phyloP scores from a whole-genome alignment of 768 basidiomycete genomes.

The Boletus bicolor region DNA sequence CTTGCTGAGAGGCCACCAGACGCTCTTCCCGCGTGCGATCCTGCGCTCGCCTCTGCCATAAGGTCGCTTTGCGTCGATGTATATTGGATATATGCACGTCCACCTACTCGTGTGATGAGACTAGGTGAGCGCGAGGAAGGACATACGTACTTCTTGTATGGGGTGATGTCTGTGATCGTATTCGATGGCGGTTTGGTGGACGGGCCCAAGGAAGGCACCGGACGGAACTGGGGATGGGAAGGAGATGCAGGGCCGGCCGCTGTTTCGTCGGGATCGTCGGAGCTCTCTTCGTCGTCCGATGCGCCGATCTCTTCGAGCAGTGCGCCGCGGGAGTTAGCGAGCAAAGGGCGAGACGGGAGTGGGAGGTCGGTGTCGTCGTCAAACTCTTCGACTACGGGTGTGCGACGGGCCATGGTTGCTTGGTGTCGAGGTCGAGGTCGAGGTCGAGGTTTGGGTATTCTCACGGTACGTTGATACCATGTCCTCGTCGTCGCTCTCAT shows the following conservation, averaged over 20 bases:
- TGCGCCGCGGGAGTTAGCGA: constrained; percentile 67
- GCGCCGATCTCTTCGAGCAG: constrained; percentile 69
- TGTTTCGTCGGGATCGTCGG: constrained; percentile 30
- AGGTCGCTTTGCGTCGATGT: constrained; percentile 92
- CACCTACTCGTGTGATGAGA: constrained; percentile 52
- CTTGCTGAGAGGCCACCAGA: constrained; percentile 96
- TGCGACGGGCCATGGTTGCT: constrained; percentile 62
- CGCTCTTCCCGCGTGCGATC: constrained; percentile 68
- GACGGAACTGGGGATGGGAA: constrained; percentile 29
- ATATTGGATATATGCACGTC: constrained; percentile 96
- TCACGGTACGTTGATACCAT: constrained; percentile 24
- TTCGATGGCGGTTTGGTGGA: constrained; percentile 31
- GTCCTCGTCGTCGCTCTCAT: not conserved
- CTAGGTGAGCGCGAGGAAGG: not conserved
- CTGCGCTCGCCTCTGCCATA: constrained; percentile 82
- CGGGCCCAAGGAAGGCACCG: constrained; percentile 11
- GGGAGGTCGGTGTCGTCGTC: constrained; percentile 95
- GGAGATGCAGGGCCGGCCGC: constrained; percentile 58
- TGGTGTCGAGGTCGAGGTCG: constrained; percentile 5
- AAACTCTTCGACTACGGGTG: constrained; percentile 73
- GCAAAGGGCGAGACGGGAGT: constrained; percentile 62
- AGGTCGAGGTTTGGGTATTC: constrained; percentile 15
- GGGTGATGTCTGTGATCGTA: constrained; percentile 68
- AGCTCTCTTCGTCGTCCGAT: constrained; percentile 49
- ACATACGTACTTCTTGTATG: constrained; percentile 71